Conservation (phyloP, 805 yeast species). For the Jamesozyma jinghongensis region DNA sequence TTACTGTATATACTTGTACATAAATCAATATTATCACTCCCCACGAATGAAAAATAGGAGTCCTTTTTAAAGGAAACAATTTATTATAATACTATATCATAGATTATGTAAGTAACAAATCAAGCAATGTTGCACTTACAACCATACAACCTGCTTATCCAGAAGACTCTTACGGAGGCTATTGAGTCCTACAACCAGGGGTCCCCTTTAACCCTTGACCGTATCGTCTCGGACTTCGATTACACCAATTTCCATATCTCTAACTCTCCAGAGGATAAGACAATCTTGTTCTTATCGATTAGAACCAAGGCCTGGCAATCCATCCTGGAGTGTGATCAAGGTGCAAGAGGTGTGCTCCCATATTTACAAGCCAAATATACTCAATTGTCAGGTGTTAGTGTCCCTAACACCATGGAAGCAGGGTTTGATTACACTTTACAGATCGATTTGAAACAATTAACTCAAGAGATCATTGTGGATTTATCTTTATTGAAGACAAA, state of each 20-base stretch:
- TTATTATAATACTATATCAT: too few relatives aligned
- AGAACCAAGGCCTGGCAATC: slow-evolving; percentile 29
- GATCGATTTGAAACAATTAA: slow-evolving; percentile 53
- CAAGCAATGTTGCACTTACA: slow-evolving; percentile 79
- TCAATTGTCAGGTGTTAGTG: slow-evolving; percentile 16
- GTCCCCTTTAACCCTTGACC: slow-evolving; percentile 47
- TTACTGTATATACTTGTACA: too few relatives aligned
- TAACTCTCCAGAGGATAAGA: slow-evolving; percentile 49
- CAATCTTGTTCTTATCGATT: slow-evolving; percentile 27
- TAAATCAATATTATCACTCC: too few relatives aligned
- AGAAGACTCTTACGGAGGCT: slow-evolving; percentile 68
- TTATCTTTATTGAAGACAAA: slow-evolving; percentile 74
- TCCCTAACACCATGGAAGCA: slow-evolving; percentile 37
- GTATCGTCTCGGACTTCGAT: slow-evolving; percentile 91
- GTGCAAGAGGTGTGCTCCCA: slow-evolving; percentile 11
- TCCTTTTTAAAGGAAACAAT: too few relatives aligned
- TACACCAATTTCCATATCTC: slow-evolving; percentile 90
- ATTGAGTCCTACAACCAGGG: slow-evolving; percentile 22
- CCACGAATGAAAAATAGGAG: too few relatives aligned
- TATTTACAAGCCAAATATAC: slow-evolving; percentile 18
- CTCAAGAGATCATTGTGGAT: slow-evolving; percentile 46
- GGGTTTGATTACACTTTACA: slow-evolving; percentile 77
- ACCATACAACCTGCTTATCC: slow-evolving; percentile 71
- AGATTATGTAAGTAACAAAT: too few relatives aligned
- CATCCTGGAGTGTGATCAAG: slow-evolving; percentile 13